Evolutionary conservation across 768 basidiomycete species (phyloP).

Genomic region (Rhizopogon rudus): DNA sequence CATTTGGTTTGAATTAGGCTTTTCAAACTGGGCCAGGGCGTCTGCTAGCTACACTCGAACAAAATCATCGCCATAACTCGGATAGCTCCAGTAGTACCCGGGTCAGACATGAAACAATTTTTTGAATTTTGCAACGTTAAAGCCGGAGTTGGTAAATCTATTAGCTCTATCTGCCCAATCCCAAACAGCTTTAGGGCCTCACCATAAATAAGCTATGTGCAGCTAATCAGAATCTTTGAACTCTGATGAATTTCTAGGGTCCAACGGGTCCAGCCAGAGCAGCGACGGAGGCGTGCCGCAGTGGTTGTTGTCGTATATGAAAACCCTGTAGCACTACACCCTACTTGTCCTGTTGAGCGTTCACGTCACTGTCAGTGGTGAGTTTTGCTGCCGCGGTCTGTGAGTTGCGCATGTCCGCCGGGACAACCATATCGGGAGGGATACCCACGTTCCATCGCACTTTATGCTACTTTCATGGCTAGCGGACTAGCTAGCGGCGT

Average conservation of each 20-base stretch:
- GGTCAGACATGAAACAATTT: not conserved
- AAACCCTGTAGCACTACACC: no score
- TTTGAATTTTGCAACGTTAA: not conserved
- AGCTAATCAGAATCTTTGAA: not conserved
- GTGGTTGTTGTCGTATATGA: no score
- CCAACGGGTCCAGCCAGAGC: no score
- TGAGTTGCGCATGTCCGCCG: not conserved
- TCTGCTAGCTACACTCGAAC: no score
- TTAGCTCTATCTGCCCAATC: not conserved
- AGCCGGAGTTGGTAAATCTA: not conserved
- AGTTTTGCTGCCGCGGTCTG: no score
- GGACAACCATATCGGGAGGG: slow-evolving; percentile 1
- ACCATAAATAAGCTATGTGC: not conserved
- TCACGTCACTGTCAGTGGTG: no score
- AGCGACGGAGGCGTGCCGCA: no score
- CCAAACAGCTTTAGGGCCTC: no score
- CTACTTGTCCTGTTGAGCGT: no score
- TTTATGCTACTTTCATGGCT: slow-evolving; percentile 1
- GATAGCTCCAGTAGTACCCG: not conserved
- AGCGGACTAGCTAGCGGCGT: slow-evolving; percentile 8
- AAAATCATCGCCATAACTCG: not conserved
- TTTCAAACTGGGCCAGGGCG: not conserved
- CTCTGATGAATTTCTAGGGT: not conserved
- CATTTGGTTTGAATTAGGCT: not conserved
- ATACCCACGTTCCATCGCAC: slow-evolving; percentile 3